These are phyloP conservation scores for Phaeosphaeriaceae sp. DNA, from an alignment of 2,329 filamentous ascomycete species.

Conservation along the genomic window DNA sequence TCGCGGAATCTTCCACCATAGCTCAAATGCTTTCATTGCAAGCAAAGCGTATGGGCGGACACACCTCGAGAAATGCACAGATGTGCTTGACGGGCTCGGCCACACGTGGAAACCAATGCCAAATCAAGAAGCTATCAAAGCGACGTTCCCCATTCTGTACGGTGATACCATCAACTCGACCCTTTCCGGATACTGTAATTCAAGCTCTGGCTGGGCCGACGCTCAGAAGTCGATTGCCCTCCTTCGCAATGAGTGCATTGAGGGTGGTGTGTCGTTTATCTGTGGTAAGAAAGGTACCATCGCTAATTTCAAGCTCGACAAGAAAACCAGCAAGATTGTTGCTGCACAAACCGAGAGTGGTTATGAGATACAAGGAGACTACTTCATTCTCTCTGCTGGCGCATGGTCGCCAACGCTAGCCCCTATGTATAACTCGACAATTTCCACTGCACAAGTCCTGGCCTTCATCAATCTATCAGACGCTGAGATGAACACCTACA, in stretches of 20 bases:
- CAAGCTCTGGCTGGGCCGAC: conserved; percentile 21
- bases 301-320: conserved; percentile 1
- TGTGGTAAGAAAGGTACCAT: conserved; percentile 10
- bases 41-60: conserved; percentile 34
- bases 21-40: conserved; percentile 40
- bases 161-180: background rate
- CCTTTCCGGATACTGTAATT: conserved; percentile 17
- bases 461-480: conserved; percentile 13
- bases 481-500: conserved; percentile 1
- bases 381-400: conserved; percentile 31
- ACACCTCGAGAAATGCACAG: conserved; percentile 6
- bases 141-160: conserved; percentile 25
- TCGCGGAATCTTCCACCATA: conserved; percentile 63
- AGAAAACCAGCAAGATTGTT: conserved; percentile 2
- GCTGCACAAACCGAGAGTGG: conserved; percentile 8
- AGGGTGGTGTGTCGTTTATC: conserved; percentile 12
- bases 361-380: conserved; percentile 15
- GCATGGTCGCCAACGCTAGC: conserved; percentile 31
- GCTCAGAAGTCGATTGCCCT: conserved; percentile 20
- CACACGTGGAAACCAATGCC: conserved; percentile 10
- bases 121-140: conserved; percentile 35
- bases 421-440: conserved; percentile 12
- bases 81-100: conserved; percentile 37
- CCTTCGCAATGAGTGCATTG: conserved; percentile 9
- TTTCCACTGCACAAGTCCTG: conserved; percentile 15